These are phyloP conservation scores for Lasiosphaeria miniovina DNA, from an alignment of 495 filamentous ascomycete genomes.

Conservation along the genomic window DNA sequence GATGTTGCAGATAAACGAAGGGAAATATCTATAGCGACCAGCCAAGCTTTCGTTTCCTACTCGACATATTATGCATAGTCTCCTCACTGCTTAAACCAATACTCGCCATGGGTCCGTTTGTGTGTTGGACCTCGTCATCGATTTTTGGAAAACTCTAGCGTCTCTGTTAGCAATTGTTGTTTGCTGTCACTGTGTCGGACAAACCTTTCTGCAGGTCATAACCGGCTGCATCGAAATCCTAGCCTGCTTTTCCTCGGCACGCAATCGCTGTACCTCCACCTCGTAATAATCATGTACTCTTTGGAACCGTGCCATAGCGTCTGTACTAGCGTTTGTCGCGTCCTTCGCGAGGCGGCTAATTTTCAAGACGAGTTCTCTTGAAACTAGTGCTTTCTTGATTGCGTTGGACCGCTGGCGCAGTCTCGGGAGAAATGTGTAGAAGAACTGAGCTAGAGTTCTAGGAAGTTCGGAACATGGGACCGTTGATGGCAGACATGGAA, in stretches of 20 bases:
- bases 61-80: neutral
- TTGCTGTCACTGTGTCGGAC: constrained; percentile 1
- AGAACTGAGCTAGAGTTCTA: neutral
- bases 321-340: constrained; percentile 4
- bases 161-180: constrained; percentile 4
- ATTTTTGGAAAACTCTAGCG: neutral
- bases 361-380: constrained; percentile 2
- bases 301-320: constrained; percentile 3
- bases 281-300: neutral
- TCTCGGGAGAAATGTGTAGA: neutral
- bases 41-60: neutral
- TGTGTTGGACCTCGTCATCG: constrained; percentile 1
- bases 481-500: constrained; percentile 3
- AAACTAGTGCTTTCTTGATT: constrained; percentile 2
- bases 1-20: too few species aligned
- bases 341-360: neutral
- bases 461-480: constrained; percentile 6
- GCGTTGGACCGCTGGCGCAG: neutral
- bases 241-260: neutral
- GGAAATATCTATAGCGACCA: too few species aligned
- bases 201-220: neutral
- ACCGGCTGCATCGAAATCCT: neutral
- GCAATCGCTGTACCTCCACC: neutral
- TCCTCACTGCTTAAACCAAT: neutral
- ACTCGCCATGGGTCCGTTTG: neutral